Percentiles rank a stretch among this genome's conserved stretches.
These are phyloP conservation scores for Aulographum hederae DNA, from an alignment of 2,329 filamentous ascomycete species.

Conservation along the genomic window DNA sequence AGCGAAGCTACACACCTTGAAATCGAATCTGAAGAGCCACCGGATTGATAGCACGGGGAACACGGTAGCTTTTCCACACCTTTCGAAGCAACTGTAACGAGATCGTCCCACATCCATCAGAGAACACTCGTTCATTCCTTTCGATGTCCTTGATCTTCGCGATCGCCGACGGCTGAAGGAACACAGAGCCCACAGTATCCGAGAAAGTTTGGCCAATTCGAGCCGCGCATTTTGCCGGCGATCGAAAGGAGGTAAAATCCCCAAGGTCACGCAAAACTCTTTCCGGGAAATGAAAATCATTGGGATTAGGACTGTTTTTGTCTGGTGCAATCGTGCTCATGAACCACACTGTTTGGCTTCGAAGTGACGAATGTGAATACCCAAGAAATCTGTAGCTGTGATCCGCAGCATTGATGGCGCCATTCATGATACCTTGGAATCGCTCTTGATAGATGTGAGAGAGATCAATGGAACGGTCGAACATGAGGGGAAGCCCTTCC, in stretches of 20 bases:
- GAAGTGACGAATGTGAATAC: conserved; percentile 62
- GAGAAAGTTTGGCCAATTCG: conserved; percentile 51
- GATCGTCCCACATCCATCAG: conserved; percentile 63
- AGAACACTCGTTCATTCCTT: conserved; percentile 44
- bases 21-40: conserved; percentile 61
- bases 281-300: conserved; percentile 22
- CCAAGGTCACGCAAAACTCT: too few species aligned
- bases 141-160: conserved; percentile 33
- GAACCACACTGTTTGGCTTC: conserved; percentile 56
- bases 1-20: conserved; percentile 33
- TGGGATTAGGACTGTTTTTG: conserved; percentile 15
- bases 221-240: conserved; percentile 39
- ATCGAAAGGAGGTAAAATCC: conserved; percentile 31
- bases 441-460: conserved; percentile 34
- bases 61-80: conserved; percentile 39
- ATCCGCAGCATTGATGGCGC: conserved; percentile 45
- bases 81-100: conserved; percentile 39
- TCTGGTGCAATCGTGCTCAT: conserved; percentile 28
- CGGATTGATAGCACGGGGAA: conserved; percentile 27
- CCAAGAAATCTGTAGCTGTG: conserved; percentile 46
- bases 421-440: conserved; percentile 43
- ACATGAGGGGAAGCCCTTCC: conserved; percentile 43
- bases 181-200: conserved; percentile 49
- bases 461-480: conserved; percentile 31
- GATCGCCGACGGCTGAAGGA: conserved; percentile 6